Base-by-base conservation (phyloP, 2,329 filamentous ascomycete genomes). In the Orbilia brochopaga region DNA sequence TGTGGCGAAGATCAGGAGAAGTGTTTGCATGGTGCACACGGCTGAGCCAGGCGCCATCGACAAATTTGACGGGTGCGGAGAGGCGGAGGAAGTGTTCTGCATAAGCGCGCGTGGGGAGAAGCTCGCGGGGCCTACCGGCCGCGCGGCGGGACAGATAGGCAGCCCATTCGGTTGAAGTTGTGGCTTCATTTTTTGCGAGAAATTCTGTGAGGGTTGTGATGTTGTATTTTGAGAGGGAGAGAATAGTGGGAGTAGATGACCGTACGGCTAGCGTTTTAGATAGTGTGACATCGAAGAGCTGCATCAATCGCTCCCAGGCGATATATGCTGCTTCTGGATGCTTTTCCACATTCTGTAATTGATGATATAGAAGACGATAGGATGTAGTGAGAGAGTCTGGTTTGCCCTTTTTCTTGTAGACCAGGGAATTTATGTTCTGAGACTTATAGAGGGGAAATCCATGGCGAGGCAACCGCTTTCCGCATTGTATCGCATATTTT, bases 21-120 rank as follows among this genome's bases (percentile, higher is more conserved):
- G 80, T 83, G 32, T 58, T 27, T 46, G 81, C 77, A 51, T 81
- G 80, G 74, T 83, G 79, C 24, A 83, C 78, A 62, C 81, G 80
- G 11, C 80, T 80, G 2, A 84, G 76, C 83, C 82, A 84, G 10
- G 82, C 80, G 1, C 83, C 83, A 60, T 84, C 82, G 2, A 83
- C 81, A 48, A 80, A 80, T 72, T 83, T 83, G 51, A 82, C 77
- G 2, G 81, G 81, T 7, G 81, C 79, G 53, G 77, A 77, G 69
- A 80, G 75, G 53, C 77, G 78, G 55, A 83, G 78, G 79, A 79
- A 82, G 65, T 77, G 76, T 53, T 78, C 75, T n/a, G 81, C 81
- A 57, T 79, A 78, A 7, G 79, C 76, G 13, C 73, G 76, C 54
- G 79, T 76, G 5, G 60, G 57, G 48, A 82, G 78, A 27, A 82